Evolutionary conservation across 371 early-diverging fungal genomes (phyloP), one percentile per base, ranked within the genome.

Genomic region (Dichotomocladium elegans): DNA sequence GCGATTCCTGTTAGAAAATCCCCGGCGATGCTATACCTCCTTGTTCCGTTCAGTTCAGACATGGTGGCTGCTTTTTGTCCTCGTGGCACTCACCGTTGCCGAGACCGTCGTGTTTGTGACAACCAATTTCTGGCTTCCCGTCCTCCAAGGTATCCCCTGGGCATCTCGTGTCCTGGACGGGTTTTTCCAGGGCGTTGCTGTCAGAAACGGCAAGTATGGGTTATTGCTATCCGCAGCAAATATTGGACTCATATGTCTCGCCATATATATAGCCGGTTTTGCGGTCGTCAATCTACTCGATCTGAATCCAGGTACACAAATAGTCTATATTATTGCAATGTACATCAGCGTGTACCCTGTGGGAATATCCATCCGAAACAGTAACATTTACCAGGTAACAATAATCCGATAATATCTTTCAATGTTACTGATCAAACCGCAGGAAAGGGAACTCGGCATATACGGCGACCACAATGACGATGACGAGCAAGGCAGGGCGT

Each of bases 311-410:
- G 72, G 68, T 3, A 59, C 72, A 3, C 64, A 63, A 28, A 40
- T 75, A 5, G 58, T 75, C 0, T 75, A 72, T 41, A 70, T 75
- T 28, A 54, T 75, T 14, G 70, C 70, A 9, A 75, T 75, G 76
- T 75, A 75, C 30, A 72, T 75, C 27, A 64, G 67, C 47, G 70
- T 72, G 3, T 75, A 75, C 30, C 76, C 76, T 7, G 70, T 75
- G 9, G 70, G 69, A 9, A 75, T 75, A 40, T 70, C 70, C 3
- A 75, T 75, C 57, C 56, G 76, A 51, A 63, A 70, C 43, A 75
- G 72, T 57, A 75, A 75, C 22, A 55, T 75, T 11, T 75, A 72
- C 40, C 72, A 75, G 49, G 72, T 64, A 61, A 50, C 41, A 21
- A 6, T 9, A 8, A 24, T 25, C 12, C 12, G 12, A 15, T 9